phyloP scores from a whole-genome alignment of 2,329 filamentous ascomycete species.

The Hymenoscyphus occultus region DNA sequence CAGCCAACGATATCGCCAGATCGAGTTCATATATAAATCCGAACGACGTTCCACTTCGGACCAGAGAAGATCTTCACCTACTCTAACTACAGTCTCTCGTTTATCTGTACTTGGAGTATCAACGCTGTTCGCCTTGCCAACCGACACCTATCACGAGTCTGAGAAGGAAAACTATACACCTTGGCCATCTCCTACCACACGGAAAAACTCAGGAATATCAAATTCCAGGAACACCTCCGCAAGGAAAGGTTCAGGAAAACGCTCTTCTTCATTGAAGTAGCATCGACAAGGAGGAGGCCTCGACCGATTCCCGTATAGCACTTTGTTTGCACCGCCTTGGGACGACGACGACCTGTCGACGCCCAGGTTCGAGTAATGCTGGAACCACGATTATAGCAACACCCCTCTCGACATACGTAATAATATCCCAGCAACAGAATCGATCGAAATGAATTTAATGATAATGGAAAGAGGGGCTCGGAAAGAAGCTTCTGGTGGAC shows the following conservation, averaged over 20 bases:
- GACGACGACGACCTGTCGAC: conserved; percentile 26
- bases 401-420: conserved; percentile 7
- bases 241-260: background rate
- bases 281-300: conserved; percentile 7
- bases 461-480: conserved; percentile 2
- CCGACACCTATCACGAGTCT: background rate
- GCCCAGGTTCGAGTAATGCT: conserved; percentile 29
- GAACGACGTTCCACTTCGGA: background rate
- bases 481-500: background rate
- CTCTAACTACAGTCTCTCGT: conserved; percentile 34
- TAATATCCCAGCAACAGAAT: background rate
- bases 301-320: background rate
- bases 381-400: conserved; percentile 32
- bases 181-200: background rate
- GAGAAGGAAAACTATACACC: background rate
- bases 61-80: conserved; percentile 9
- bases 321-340: conserved; percentile 6
- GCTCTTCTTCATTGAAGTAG: background rate
- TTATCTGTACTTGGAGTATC: conserved; percentile 24
- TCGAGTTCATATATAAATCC: conserved; percentile 2
- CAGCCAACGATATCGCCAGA: background rate
- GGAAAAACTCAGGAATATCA: background rate
- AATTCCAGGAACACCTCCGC: background rate
- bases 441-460: background rate
- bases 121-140: conserved; percentile 1